Evolutionary conservation across 1,284 basidiomycete species (phyloP), one percentile per base, ranked within the genome.

Genomic region (Malassezia furfur): DNA sequence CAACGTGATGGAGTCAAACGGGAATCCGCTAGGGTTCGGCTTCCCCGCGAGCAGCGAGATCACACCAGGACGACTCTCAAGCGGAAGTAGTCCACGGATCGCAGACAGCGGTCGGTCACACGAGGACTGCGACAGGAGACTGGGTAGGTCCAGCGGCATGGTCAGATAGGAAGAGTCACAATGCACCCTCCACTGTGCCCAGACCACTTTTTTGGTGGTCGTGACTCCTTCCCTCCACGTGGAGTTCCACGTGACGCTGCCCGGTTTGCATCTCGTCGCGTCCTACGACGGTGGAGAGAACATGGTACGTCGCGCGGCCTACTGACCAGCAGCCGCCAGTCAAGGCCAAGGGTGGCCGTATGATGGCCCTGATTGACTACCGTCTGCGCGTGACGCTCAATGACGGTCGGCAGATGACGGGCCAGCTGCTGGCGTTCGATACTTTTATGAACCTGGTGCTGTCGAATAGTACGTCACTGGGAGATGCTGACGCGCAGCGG

Each of bases 391-490:
- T 98, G 61, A 96, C 91, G 53, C 85, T 98, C 78, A 96, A 94
- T 83, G 94, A 99, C 78, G 90, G 90, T 57, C 87, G 94, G 74
- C 83, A 88, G 56, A 81, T 98, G 67, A 89, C 88, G 41, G 94
- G 94, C 45, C 94, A 96, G 78, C 93, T 98, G 86, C 85, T 99
- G 72, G 94, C 94, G 48, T 99, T 96, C 76, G 94, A 99, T 80
- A 86, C 88, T 72, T 94, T 98, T 79, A 98, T 98, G 93, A 99
- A 99, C 79, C 82, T 99, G 66, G 94, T 99, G 48, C 80, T 99
- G 52, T 90, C 91, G 12, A 93, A 98, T 67, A 94, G 91, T 75
- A 91, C 94, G 78, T 93, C 19, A n/a, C 15, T 47, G 6, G 17
- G 25, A 28, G 25, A 17, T 40, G 22, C 38, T 40, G 38, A 40